Base-by-base conservation (phyloP, 164 flowering plant species). In the Stephania yunnanensis region DNA sequence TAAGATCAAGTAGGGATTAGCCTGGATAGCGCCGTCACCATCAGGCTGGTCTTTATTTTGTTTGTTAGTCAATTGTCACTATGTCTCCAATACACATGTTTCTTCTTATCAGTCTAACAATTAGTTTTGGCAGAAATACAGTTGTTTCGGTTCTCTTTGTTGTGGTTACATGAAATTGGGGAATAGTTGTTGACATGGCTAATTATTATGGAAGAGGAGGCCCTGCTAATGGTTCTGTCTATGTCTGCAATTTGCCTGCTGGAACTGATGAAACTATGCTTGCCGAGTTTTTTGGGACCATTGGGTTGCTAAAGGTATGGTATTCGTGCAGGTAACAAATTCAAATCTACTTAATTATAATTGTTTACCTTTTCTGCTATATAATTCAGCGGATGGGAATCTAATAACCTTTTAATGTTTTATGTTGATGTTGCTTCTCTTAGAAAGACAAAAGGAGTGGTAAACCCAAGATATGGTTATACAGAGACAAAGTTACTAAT, bases 391-490 rank as follows among this genome's bases (percentile, higher is more conserved):
- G 20, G 10, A 71, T 36, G 42, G 19, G 55, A 61, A 46, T 13
- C 25, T 29, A 61, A 9, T 19, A 8, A 58, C 64, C 12, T 12
- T 76, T 20, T 65, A n/a, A 29, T 69, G 9, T 69, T 71, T 68
- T 9, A 71, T 77, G 76, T 50, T 7, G 45, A 31, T 4, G 55
- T 55, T 69, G 3, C 74, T 8, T 46, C 75, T 31, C 36, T 45
- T 74, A 96, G 99, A 96, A 90, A 87, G 99, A 96, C 82, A 96
- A 96, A 85, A 86, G 97, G 79, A 96, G 90, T 17, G 97, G 97
- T 66, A 82, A 85, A 10, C 99, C 98, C 7, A 94, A 94, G 82
- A 89, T 96, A 80, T 96, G 99, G 98, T 77, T 92, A 22, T 96
- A 96, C 75, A 84, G 86, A 69, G 98, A 96, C 76, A 96, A 96